These are phyloP conservation scores for Penicillium ucsense DNA, from an alignment of 495 filamentous ascomycete species.

Conservation along the genomic window DNA sequence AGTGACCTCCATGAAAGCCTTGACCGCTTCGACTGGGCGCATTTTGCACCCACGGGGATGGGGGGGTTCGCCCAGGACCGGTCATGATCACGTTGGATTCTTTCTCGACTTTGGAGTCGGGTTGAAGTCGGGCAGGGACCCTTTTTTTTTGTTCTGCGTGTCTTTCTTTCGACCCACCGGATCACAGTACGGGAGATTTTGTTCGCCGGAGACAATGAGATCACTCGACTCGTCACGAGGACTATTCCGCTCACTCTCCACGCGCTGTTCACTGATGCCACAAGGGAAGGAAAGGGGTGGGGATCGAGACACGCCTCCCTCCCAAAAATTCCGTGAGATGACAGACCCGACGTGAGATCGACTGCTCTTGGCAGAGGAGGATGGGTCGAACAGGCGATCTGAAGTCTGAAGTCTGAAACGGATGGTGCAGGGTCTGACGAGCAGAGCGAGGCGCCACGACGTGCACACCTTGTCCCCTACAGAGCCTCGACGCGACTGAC, in stretches of 20 bases:
- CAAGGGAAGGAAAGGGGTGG: too few species aligned
- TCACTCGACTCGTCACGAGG: too few species aligned
- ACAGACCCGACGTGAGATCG: too few species aligned
- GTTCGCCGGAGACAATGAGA: too few species aligned
- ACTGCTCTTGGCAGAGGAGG: not conserved
- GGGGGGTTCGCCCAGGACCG: constrained; percentile 35
- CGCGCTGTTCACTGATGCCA: too few species aligned
- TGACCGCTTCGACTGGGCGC: constrained; percentile 10
- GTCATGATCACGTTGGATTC: constrained; percentile 29
- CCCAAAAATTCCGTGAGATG: too few species aligned
- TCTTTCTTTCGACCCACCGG: too few species aligned
- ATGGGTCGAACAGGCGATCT: not conserved
- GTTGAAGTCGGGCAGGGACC: not conserved
- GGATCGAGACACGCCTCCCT: not conserved
- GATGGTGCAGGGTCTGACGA: not conserved
- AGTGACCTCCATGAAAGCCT: constrained; percentile 8
- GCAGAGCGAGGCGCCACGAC: not conserved
- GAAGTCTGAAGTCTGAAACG: not conserved
- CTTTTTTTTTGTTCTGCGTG: too few species aligned
- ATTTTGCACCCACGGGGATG: constrained; percentile 36
- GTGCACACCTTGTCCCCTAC: not conserved
- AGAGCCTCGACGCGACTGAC: constrained; percentile 6
- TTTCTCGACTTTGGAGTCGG: constrained; percentile 8
- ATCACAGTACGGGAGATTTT: too few species aligned
- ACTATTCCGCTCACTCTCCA: too few species aligned